Evolutionary conservation across 2,329 filamentous ascomycete species (phyloP), one percentile per base, ranked within the genome.

Genomic region (Cercospora sp.): DNA sequence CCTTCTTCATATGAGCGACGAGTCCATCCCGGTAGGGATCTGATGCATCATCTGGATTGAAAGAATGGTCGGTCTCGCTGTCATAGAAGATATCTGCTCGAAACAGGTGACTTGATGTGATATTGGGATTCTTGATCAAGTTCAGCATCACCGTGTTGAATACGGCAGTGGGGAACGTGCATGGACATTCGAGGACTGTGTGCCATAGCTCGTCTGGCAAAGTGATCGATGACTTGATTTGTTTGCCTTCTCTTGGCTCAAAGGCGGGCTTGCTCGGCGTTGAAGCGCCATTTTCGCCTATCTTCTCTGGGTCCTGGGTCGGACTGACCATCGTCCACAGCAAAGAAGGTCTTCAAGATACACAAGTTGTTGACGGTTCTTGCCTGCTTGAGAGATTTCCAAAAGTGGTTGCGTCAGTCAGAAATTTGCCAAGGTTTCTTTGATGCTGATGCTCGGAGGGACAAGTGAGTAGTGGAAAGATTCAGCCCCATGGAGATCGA

Each of bases 101-200:
- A 74, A 93, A 92, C 1, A 95, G 83, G 85, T 90, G 91, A 16
- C 86, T 88, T 0, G 91, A 91, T 71, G 92, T 93, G 79, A 93
- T 84, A 72, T 95, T 94, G 0, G 92, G 92, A 74, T 94, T 94
- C 72, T 86, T 86, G 71, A 94, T 86, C 66, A 94, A 82, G 74
- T 94, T 92, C 73, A 88, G 80, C 88, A 93, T 91, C 61, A 91
- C 89, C 49, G 84, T 79, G 68, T 84, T 80, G 77, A 93, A 94
- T 65, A 88, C 82, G 32, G 85, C 82, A 0, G 88, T 85, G 16
- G 85, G 80, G 76, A 93, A 94, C 12, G 82, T 83, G 77, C 90
- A 92, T 43, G 69, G 69, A 34, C 69, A 70, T 63, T 76, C 67
- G 12, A 77, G 70, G 3, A 77, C 65, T 4, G 72, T 68, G 9